Evolutionary conservation across 805 yeast species (phyloP), one percentile per base, ranked within the genome.

Genomic region (Groenewaldozyma tartarivorans): DNA sequence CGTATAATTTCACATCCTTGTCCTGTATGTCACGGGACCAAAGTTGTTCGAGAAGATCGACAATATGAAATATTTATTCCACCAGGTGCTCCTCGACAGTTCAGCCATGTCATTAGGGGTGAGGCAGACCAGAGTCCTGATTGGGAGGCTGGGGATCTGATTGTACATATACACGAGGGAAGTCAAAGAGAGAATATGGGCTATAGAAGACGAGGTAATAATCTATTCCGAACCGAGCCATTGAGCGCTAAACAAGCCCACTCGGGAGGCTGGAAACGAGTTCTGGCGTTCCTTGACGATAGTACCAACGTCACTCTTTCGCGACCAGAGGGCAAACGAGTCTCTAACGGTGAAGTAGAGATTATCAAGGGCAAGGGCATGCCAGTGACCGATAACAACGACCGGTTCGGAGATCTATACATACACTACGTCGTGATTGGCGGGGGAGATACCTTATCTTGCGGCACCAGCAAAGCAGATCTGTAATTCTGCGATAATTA

Each of bases 71-170:
- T 87, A 16, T 74, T 74, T 51, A 52, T 92, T 16, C 72, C 71
- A 30, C 79, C 87, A 0, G 98, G 98, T 20, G 64, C 78, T 6
- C 69, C 75, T 7, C 67, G 88, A 51, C 72, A 74, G 43, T 70
- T 71, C 50, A 69, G 69, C 33, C 75, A 76, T 48, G 70, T 73
- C 1, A 64, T 80, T 38, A 68, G 68, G 37, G 94, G 90, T 2
- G 86, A 86, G 59, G 87, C 90, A 4, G 94, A 90, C 56, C 81
- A 78, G 55, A 71, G 71, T 48, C 96, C 97, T 2, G 94, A 83
- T 41, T 71, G 75, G 69, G 72, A 69, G 4, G 75, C 95, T 3
- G 98, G 98, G 16, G 85, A 90, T 62, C 64, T 92, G 42, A 58
- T 71, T 20, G 67, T 87, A n/a, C 68, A 66, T 33, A 56, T 85